These are phyloP conservation scores for Vitis cinerea DNA, from an alignment of 164 flowering plant species.

Conservation along the genomic window DNA sequence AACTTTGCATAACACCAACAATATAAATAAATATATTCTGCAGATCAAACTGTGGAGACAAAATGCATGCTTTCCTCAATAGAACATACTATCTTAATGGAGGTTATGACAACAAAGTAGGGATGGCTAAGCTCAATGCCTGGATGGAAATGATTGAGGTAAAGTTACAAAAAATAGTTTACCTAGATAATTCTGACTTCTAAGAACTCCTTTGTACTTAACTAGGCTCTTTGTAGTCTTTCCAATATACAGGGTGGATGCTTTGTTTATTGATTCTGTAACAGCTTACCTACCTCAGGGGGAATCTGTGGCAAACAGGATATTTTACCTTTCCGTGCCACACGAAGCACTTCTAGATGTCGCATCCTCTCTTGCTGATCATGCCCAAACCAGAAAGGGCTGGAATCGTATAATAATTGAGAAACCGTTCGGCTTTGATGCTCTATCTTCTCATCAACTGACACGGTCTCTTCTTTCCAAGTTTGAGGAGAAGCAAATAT, in stretches of 20 bases:
- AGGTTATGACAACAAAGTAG: constrained; percentile 49
- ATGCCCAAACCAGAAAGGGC: constrained; percentile 49
- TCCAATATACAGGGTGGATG: neutral
- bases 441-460: constrained; percentile 33
- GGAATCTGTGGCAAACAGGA: constrained; percentile 45
- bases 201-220: neutral
- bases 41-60: constrained; percentile 57
- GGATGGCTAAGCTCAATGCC: constrained; percentile 49
- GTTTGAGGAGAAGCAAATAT: constrained; percentile 57
- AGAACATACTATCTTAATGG: constrained; percentile 56
- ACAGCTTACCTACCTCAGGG: constrained; percentile 46
- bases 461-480: constrained; percentile 47
- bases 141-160: constrained; percentile 62
- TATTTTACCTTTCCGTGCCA: constrained; percentile 68
- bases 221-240: neutral
- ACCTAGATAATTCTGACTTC: too few species aligned
- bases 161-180: neutral
- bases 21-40: constrained; percentile 1
- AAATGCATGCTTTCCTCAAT: constrained; percentile 57
- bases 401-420: constrained; percentile 64
- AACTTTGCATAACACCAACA: neutral
- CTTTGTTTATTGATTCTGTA: constrained; percentile 15
- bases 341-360: constrained; percentile 66
- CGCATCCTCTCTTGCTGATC: constrained; percentile 38
- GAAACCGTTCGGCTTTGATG: constrained; percentile 62